Evolutionary conservation across 257 asterid species (phyloP).

Genomic region (Salvia miltiorrhiza): DNA sequence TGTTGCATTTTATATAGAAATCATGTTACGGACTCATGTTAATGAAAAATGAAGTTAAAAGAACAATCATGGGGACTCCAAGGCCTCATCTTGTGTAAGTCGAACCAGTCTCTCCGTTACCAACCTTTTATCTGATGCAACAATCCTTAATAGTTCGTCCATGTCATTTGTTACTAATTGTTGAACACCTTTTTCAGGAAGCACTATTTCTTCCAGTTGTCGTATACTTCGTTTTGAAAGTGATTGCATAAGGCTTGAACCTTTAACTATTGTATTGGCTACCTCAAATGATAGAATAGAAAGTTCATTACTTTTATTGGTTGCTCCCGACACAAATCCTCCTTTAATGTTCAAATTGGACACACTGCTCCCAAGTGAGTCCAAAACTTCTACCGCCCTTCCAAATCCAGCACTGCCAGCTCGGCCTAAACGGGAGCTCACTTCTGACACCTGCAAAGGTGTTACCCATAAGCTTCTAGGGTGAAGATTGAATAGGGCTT

Average conservation of each 20-base stretch:
- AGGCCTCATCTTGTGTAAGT: not conserved
- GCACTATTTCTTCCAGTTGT: constrained; percentile 55
- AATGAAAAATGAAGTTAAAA: not conserved
- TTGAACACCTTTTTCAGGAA: constrained; percentile 66
- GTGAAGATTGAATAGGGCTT: not conserved
- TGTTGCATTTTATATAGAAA: constrained; percentile 19
- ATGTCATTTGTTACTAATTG: constrained; percentile 50
- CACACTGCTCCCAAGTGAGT: constrained; percentile 65
- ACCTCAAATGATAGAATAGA: constrained; percentile 72
- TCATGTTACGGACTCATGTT: not conserved
- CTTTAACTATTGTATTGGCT: constrained; percentile 83
- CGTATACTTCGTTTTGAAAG: constrained; percentile 56
- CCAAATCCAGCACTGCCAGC: constrained; percentile 62
- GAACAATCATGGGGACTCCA: not conserved
- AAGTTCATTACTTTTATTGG: constrained; percentile 53
- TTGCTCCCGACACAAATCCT: constrained; percentile 54
- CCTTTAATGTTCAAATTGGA: constrained; percentile 42
- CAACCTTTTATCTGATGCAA: constrained; percentile 79
- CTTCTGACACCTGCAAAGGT: constrained; percentile 57
- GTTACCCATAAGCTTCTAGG: not conserved
- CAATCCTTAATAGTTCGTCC: constrained; percentile 61
- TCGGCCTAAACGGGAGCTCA: constrained; percentile 43
- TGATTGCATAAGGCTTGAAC: constrained; percentile 62
- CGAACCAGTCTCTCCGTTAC: not conserved
- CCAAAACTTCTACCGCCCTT: constrained; percentile 63